Evolutionary conservation across 192 early-diverging fungal species (phyloP).

Genomic region (Glomus cerebriforme): DNA sequence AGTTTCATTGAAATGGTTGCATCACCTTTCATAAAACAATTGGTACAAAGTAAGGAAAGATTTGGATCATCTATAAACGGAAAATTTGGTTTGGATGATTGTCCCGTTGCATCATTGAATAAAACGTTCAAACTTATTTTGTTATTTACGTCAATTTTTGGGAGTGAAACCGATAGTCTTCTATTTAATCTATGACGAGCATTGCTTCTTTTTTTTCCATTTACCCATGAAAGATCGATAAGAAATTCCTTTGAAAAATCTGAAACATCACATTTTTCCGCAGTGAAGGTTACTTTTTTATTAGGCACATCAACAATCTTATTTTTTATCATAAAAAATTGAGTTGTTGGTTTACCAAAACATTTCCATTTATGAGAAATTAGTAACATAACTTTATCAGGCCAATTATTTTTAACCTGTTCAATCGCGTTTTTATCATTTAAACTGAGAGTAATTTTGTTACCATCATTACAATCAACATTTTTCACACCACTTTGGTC

Average conservation of each 20-base stretch:
- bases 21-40: slow-evolving; percentile 16
- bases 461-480: background rate
- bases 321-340: slow-evolving; percentile 20
- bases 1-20: background rate
- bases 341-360: background rate
- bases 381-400: background rate
- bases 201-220: background rate
- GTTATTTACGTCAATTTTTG: background rate
- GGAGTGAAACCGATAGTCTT: too few species aligned
- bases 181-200: background rate
- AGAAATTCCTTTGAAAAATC: background rate
- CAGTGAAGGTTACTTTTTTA: background rate
- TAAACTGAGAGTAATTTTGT: slow-evolving; percentile 3
- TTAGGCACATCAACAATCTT: background rate
- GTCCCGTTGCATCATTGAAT: background rate
- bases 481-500: background rate
- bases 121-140: slow-evolving; percentile 4
- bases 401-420: background rate
- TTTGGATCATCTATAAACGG: background rate
- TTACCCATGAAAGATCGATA: background rate
- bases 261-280: background rate
- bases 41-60: background rate
- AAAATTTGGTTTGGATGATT: slow-evolving; percentile 9
- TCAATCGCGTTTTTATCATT: background rate
- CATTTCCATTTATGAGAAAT: background rate